phyloP scores from a whole-genome alignment of 1,139 yeast species.

The Suhomyces wounanorum region DNA sequence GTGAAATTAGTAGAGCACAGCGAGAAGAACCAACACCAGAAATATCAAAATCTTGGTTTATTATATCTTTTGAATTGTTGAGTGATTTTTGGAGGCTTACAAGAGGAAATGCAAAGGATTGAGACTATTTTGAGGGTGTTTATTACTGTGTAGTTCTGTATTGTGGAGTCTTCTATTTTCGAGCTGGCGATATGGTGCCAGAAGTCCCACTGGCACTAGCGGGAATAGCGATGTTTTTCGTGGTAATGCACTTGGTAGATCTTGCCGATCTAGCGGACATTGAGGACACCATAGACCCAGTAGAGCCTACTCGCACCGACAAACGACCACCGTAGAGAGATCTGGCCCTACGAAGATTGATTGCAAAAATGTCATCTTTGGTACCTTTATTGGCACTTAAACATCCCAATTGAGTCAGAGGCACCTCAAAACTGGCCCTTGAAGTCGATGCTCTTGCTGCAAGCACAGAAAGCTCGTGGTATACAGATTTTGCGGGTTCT shows the following conservation, averaged over 20 bases:
- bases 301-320: background rate
- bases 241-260: background rate
- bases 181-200: no score
- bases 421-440: slow-evolving; percentile 19
- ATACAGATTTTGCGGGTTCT: slow-evolving; percentile 40
- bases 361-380: slow-evolving; percentile 16
- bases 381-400: slow-evolving; percentile 22
- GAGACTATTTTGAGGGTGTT: no score
- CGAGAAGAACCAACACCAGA: no score
- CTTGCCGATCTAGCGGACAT: background rate
- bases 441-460: slow-evolving; percentile 58
- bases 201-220: background rate
- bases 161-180: no score
- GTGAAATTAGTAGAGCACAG: no score
- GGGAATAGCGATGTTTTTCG: background rate
- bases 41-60: no score
- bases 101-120: no score
- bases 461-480: slow-evolving; percentile 50
- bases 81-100: no score
- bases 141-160: no score
- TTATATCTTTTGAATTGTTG: no score
- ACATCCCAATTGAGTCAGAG: slow-evolving; percentile 26
- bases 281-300: background rate
- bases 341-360: slow-evolving; percentile 15
- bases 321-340: background rate